Conservation (phyloP, 345 rosid genomes). For the Passiflora organensis region DNA sequence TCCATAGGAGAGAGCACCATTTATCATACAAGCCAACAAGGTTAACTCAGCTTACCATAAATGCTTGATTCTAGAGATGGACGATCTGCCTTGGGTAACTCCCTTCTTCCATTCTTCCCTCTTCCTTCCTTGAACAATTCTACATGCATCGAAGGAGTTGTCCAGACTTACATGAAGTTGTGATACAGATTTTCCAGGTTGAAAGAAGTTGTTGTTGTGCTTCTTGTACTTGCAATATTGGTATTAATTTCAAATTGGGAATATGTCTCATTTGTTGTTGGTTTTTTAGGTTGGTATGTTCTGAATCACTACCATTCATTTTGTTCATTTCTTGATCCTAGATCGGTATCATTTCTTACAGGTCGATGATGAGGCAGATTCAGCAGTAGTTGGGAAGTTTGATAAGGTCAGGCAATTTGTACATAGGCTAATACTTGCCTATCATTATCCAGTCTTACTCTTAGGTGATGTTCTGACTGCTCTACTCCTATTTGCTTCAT, state of each 20-base stretch:
- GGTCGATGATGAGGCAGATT: constrained; percentile 46
- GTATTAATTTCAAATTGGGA: no score
- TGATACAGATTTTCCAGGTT: no score
- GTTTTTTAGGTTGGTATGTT: no score
- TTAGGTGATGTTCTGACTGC: not conserved
- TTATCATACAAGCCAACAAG: constrained; percentile 31
- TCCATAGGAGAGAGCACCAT: constrained; percentile 55
- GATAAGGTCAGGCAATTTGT: constrained; percentile 23
- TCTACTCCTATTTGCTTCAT: not conserved
- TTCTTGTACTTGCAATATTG: not conserved
- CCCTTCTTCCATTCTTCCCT: not conserved
- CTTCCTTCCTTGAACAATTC: no score
- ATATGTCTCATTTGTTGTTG: no score
- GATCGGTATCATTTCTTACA: constrained; percentile 8
- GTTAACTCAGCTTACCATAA: constrained; percentile 24
- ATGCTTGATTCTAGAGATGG: constrained; percentile 26
- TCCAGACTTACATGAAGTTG: not conserved
- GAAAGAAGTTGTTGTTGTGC: no score
- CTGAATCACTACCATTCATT: not conserved
- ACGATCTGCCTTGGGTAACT: constrained; percentile 26
- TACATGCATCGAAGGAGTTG: not conserved
- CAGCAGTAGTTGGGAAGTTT: constrained; percentile 32
- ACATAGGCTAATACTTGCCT: not conserved
- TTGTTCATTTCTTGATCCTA: not conserved
- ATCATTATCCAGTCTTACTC: not conserved